Base-by-base conservation (phyloP, 371 early-diverging fungal genomes). In the Enteropsectra breve region DNA sequence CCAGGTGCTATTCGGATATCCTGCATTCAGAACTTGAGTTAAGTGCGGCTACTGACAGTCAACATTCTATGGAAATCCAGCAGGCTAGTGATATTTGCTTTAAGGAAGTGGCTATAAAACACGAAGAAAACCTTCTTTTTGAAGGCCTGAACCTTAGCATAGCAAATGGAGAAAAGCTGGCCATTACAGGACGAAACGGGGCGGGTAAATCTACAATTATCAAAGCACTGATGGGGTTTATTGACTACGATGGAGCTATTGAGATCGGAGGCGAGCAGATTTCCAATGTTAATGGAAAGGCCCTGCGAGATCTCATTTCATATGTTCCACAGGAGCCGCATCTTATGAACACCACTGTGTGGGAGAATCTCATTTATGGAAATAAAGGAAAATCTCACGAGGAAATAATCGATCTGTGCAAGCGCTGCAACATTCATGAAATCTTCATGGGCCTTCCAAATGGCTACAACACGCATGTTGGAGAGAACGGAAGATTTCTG, bases 161-260 rank as follows among this genome's bases (percentile, higher is more conserved):
- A 36, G 15, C 18, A n/a, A 60, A 11, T 28, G 69, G 69, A 11
- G 63, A 71, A 40, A 72, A 72, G 48, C 40, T 72, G 32, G 68
- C 64, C 6, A 69, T 72, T 47, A 62, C 62, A 6, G 72, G 72
- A 13, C 45, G 54, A 40, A 72, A 72, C 46, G 72, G 72, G 21
- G 15, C 55, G 23, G 72, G 72, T 0, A 72, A 72, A 50, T 62
- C 68, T 2, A 57, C 72, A 23, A 45, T 72, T 63, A 26, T 53
- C 23, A 70, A 61, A 18, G 40, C 69, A 11, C 47, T 72, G 0
- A 33, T 72, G 11, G 55, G 63, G n/a, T 62, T 72, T 47, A 46
- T 33, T 29, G 26, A 50, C 21, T 63, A 24, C 24, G 50, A 43
- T 15, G 68, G 72, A 24, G 48, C 23, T n/a, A 72, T 72, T 37